phyloP scores from a whole-genome alignment of 129 eudicot genomes.

The Flaveria robusta region DNA sequence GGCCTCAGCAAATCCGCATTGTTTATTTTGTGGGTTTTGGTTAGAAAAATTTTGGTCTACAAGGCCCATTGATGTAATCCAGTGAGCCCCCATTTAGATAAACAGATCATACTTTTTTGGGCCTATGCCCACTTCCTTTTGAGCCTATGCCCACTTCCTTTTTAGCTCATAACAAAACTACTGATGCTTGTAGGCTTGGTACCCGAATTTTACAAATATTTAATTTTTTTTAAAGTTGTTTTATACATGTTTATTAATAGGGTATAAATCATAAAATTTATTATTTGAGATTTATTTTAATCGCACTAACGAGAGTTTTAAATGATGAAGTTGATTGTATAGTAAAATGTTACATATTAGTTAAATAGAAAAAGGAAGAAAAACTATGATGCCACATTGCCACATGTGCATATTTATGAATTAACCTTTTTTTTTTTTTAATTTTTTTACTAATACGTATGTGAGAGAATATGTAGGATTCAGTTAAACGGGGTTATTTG shows the following conservation, averaged over 20 bases:
- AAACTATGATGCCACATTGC: too few species aligned
- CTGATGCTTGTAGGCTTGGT: too few species aligned
- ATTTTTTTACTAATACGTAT: neutral
- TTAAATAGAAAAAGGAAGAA: too few species aligned
- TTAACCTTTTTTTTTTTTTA: too few species aligned
- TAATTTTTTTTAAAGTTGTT: too few species aligned
- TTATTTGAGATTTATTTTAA: too few species aligned
- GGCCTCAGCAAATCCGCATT: neutral
- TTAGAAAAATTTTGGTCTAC: neutral
- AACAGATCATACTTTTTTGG: neutral
- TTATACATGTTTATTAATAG: too few species aligned
- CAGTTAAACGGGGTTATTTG: neutral
- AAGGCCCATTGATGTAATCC: neutral
- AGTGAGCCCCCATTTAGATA: neutral
- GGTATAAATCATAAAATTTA: too few species aligned
- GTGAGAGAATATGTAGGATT: neutral
- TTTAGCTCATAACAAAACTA: neutral
- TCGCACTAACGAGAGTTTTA: too few species aligned
- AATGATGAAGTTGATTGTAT: too few species aligned
- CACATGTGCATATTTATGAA: neutral
- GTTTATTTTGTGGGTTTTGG: neutral
- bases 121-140: neutral
- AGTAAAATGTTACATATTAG: too few species aligned
- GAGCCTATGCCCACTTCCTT: neutral
- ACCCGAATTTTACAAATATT: too few species aligned